Base-by-base conservation (phyloP, 2,329 filamentous ascomycete species). In the Chaetomiaceae sp. region DNA sequence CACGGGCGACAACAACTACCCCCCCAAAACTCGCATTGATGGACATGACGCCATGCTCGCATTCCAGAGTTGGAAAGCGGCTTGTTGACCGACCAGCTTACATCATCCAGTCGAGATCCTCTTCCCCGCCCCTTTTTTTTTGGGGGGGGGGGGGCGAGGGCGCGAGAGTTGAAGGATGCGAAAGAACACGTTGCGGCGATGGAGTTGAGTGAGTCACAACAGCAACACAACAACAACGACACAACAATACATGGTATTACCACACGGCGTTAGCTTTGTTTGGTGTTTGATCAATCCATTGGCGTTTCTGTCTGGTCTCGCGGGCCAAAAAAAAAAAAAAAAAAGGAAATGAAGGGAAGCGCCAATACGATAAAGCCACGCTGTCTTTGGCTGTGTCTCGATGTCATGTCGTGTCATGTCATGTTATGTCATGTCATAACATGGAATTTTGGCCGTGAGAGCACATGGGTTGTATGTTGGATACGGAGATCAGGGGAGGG, bases 161-260 rank as follows among this genome's bases (percentile, higher is more conserved):
- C n/a, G n/a, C n/a, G n/a, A n/a, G n/a, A n/a, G n/a, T n/a, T n/a
- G 29, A 33, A 44, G 27, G 42, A 33, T 9, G 13, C 14, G 20
- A 40, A 38, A 47, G 44, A 47, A 47, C 44, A 47, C 44, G 44
- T 47, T 47, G 44, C 44, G 33, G 13, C 5, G 23, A 47, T 14
- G 44, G 33, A 8, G 8, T 9, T 32, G 41, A 43, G 43, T 46
- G 32, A 27, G 8, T 41, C 38, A 42, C 25, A 6, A 21, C 38
- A 14, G 29, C 38, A 29, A 16, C 21, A 21, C 38, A 14, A 42
- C 38, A 29, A 16, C 21, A 27, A 29, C 10, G 23, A 44, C 16
- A n/a, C 29, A 21, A 11, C 11, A 20, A 33, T 33, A 27, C 25
- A 27, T 44, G 41, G 36, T 38, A 20, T 40, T 13, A 23, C 25